Evolutionary conservation across 2,329 filamentous ascomycete species (phyloP).

Genomic region (Aspergillus terreus): DNA sequence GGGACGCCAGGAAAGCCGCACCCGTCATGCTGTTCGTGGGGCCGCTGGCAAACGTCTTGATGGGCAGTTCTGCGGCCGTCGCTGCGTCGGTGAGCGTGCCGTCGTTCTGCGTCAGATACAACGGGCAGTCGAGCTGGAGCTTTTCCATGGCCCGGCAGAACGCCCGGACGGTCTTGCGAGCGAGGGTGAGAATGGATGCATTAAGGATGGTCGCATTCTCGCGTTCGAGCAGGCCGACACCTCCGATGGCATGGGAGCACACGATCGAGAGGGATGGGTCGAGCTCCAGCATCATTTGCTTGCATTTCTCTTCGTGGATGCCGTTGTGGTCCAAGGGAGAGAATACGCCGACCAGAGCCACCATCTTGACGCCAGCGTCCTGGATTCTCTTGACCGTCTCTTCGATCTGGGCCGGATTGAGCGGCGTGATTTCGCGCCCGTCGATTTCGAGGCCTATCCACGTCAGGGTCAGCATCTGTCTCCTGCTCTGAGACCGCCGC

Average conservation of each 20-base stretch:
- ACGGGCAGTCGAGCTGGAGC: constrained; percentile 43
- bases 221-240: constrained; percentile 47
- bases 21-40: constrained; percentile 54
- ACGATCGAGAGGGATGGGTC: constrained; percentile 34
- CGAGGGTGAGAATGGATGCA: constrained; percentile 46
- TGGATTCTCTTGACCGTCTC: constrained; percentile 41
- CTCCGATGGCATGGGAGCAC: constrained; percentile 50
- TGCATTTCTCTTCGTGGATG: constrained; percentile 10
- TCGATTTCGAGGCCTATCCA: constrained; percentile 37
- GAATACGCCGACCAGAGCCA: constrained; percentile 58
- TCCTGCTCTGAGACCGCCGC: background rate
- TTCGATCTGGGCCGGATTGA: constrained; percentile 7
- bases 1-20: constrained; percentile 35
- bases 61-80: constrained; percentile 46
- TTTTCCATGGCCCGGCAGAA: constrained; percentile 46
- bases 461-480: constrained; percentile 19
- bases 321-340: constrained; percentile 53
- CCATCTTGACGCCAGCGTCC: constrained; percentile 39
- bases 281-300: constrained; percentile 4
- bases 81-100: constrained; percentile 48
- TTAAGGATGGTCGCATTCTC: constrained; percentile 52
- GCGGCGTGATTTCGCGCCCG: constrained; percentile 20
- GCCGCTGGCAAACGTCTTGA: constrained; percentile 51
- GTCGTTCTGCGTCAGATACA: constrained; percentile 53
- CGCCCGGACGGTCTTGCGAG: constrained; percentile 42